Evolutionary conservation across 129 eudicot species (phyloP), one percentile per base, ranked within the genome.

Genomic region (Glebionis coronaria): DNA sequence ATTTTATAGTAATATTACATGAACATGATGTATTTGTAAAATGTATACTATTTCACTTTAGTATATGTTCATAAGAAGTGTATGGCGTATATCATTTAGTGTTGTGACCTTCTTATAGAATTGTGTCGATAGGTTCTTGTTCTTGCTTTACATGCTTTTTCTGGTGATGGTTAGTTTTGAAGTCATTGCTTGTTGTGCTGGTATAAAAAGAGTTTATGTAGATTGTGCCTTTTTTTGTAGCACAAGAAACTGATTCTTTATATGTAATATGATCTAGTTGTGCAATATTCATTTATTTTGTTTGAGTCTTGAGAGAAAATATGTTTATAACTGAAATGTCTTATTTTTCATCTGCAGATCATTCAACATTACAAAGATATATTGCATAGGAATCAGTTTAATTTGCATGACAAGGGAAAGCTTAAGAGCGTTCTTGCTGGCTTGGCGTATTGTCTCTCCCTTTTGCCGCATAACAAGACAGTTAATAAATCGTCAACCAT

Each of bases 301-400:
- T 12, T 58, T 29, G 27, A 57, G 11, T 59, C 19, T 49, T 58
- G 14, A 49, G 20, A 71, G 50, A 46, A 70, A 31, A 47, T 49
- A 3, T 9, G 3, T 72, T 20, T 72, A 35, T n/a, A 59, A 19
- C 49, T 49, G 52, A 60, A 55, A 77, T 64, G 3, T 70, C 28
- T 14, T 20, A n/a, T 54, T 47, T 59, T 60, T 40, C 27, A 31
- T 76, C 9, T 71, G 67, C 88, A 93, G 99, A 81, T 93, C 69
- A 84, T 93, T 68, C 95, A 88, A 59, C 86, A 79, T 58, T 93
- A 88, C 77, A 84, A 77, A 75, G 88, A 89, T 72, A 74, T 93
- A 15, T 65, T 93, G 65, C 91, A 74, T 58, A 87, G 84, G 79
- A 93, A 84, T 76, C 90, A 86, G 66, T 86, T 89, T 63, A 75